These are phyloP conservation scores for Cardamine resedifolia DNA, from an alignment of 345 rosid species.

Conservation along the genomic window DNA sequence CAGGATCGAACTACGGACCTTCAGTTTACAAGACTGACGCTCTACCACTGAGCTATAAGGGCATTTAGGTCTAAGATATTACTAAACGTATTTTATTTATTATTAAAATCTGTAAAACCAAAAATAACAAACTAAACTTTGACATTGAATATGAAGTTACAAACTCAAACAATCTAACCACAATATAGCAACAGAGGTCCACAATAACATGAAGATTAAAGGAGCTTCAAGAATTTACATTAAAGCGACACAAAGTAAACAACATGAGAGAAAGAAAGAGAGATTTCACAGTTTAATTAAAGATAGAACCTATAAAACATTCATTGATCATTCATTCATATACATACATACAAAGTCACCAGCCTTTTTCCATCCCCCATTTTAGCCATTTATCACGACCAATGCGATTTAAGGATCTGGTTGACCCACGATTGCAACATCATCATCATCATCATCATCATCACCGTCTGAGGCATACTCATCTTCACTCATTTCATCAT, in stretches of 20 bases:
- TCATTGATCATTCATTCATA: neutral
- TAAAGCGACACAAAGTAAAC: neutral
- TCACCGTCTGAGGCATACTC: slow-evolving; percentile 71
- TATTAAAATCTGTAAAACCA: neutral
- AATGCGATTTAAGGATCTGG: slow-evolving; percentile 53
- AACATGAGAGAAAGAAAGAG: neutral
- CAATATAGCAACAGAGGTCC: neutral
- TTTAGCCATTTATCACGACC: neutral
- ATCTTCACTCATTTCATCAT: slow-evolving; percentile 83
- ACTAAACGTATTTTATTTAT: too few species aligned
- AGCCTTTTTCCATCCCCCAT: too few species aligned
- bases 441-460: slow-evolving; percentile 45
- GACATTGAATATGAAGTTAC: neutral
- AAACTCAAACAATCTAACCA: neutral
- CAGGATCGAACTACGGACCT: slow-evolving; percentile 79
- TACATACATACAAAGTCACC: neutral
- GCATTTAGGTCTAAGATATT: slow-evolving; percentile 1
- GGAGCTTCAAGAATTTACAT: neutral
- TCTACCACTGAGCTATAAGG: slow-evolving; percentile 70
- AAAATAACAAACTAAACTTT: neutral
- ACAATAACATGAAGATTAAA: neutral
- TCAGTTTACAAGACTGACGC: slow-evolving; percentile 89
- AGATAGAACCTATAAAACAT: neutral
- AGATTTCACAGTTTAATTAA: neutral
- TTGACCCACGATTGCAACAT: slow-evolving; percentile 61